Evolutionary conservation across 495 filamentous ascomycete genomes (phyloP).

Genomic region (Aspergillus cavernicola): DNA sequence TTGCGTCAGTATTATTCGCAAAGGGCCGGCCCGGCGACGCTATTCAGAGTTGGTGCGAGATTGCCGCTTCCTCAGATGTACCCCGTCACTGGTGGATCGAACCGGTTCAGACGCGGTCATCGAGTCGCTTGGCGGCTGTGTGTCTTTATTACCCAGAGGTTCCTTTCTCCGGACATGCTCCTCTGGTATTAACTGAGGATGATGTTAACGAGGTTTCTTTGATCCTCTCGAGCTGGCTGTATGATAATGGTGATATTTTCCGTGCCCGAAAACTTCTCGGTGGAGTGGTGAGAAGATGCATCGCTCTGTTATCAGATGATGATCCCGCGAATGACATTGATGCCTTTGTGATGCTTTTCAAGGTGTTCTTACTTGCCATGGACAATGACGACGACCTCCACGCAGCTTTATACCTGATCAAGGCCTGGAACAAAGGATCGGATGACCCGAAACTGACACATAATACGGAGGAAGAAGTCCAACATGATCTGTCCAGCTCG

Average conservation of each 20-base stretch:
- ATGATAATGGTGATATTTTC: neutral
- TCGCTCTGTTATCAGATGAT: constrained; percentile 9
- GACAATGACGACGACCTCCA: constrained; percentile 1
- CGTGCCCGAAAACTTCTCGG: constrained; percentile 1
- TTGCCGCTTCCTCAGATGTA: neutral
- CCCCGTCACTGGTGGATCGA: neutral
- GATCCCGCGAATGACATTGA: constrained; percentile 3
- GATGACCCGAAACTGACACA: neutral
- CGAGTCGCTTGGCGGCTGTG: neutral
- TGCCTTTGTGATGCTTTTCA: constrained; percentile 6
- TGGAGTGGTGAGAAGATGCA: constrained; percentile 1
- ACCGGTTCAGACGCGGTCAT: neutral
- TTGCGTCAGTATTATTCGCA: constrained; percentile 3
- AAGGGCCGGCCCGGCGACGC: neutral
- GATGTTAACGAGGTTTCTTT: neutral
- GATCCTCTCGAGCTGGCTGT: neutral
- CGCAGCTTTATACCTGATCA: neutral
- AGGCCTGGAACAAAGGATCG: neutral
- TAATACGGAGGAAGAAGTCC: neutral
- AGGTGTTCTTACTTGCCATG: neutral
- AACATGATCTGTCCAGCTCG: neutral
- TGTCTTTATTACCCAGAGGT: constrained; percentile 1
- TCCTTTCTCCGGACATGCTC: neutral
- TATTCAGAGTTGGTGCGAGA: constrained; percentile 1
- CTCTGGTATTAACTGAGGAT: neutral